A percentile compares a stretch with the other conserved stretches of the same genome.
Evolutionary conservation across 495 filamentous ascomycete genomes (phyloP).

Genomic region (Hypoxylon subgilvum): DNA sequence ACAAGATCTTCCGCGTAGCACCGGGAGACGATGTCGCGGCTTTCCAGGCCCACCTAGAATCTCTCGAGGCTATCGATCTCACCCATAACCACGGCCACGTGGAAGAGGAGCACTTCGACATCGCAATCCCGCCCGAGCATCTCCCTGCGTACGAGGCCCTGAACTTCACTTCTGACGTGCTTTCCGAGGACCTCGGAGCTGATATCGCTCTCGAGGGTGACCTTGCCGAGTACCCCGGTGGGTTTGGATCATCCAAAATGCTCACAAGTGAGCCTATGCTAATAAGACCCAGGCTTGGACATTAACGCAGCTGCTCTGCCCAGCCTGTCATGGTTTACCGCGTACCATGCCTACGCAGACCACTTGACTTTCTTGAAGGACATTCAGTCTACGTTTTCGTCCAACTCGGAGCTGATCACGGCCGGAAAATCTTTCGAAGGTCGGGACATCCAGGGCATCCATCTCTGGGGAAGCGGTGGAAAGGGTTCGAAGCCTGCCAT

Average conservation of each 20-base stretch:
- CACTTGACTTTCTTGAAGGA: slow-evolving; percentile 61
- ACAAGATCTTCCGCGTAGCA: slow-evolving; percentile 50
- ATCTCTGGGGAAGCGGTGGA: slow-evolving; percentile 62
- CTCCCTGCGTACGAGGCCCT: slow-evolving; percentile 47
- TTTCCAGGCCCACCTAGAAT: slow-evolving; percentile 42
- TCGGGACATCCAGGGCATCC: slow-evolving; percentile 62
- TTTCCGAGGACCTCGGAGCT: slow-evolving; percentile 56
- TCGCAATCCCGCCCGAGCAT: slow-evolving; percentile 52
- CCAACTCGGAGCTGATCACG: slow-evolving; percentile 60
- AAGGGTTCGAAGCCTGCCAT: slow-evolving; percentile 63
- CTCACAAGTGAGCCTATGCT: neutral
- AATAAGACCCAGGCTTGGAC: slow-evolving; percentile 5
- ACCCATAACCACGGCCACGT: slow-evolving; percentile 41
- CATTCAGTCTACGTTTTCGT: slow-evolving; percentile 55
- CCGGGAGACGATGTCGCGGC: slow-evolving; percentile 26
- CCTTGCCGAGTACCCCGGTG: slow-evolving; percentile 38
- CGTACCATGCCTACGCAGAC: slow-evolving; percentile 63
- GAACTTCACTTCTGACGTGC: slow-evolving; percentile 45
- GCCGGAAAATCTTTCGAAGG: slow-evolving; percentile 60
- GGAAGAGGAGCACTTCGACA: slow-evolving; percentile 41
- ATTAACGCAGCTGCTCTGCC: slow-evolving; percentile 35
- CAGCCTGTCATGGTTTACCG: slow-evolving; percentile 58
- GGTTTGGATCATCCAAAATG: neutral
- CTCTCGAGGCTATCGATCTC: slow-evolving; percentile 41
- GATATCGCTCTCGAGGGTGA: slow-evolving; percentile 52